Evolutionary conservation across 495 filamentous ascomycete species (phyloP).

Genomic region (Penicillium canariense): DNA sequence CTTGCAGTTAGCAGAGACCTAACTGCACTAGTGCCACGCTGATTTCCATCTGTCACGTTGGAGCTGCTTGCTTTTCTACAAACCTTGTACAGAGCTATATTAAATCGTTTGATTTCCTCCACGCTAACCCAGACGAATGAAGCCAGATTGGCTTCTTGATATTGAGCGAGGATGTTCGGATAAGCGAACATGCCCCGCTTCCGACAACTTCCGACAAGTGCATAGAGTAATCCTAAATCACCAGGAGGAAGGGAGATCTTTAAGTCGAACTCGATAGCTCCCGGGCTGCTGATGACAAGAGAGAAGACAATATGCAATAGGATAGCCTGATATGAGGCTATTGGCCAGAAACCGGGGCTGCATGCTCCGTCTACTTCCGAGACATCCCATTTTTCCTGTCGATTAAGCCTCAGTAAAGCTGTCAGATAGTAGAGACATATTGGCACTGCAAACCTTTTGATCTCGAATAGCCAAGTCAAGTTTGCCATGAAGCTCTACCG

Average conservation of each 20-base stretch:
- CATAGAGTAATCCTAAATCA: conserved; percentile 17
- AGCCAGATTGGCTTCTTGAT: conserved; percentile 5
- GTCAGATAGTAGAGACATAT: neutral
- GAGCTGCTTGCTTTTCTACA: conserved; percentile 10
- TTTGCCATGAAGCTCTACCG: conserved; percentile 23
- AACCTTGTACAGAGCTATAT: conserved; percentile 26
- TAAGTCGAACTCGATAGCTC: conserved; percentile 16
- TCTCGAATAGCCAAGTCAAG: conserved; percentile 23
- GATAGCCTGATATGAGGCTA: conserved; percentile 35
- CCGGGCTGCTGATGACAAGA: conserved; percentile 5
- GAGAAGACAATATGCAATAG: conserved; percentile 31
- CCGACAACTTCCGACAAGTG: conserved; percentile 26
- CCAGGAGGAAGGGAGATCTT: conserved; percentile 12
- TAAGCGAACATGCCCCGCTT: conserved; percentile 32
- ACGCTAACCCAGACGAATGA: conserved; percentile 26
- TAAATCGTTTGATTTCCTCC: conserved; percentile 34
- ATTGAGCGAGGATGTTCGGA: conserved; percentile 26
- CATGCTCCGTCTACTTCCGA: conserved; percentile 10
- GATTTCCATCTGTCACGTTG: neutral
- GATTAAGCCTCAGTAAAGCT: conserved; percentile 4
- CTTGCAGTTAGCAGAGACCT: conserved; percentile 5
- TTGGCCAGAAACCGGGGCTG: conserved; percentile 25
- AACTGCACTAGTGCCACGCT: too few relatives aligned
- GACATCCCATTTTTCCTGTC: conserved; percentile 31
- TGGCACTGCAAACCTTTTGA: conserved; percentile 22